A percentile compares a stretch with the other conserved stretches of the same genome.
phyloP scores from a whole-genome alignment of 257 asterid genomes.

The Nicotiana sylvestris region DNA sequence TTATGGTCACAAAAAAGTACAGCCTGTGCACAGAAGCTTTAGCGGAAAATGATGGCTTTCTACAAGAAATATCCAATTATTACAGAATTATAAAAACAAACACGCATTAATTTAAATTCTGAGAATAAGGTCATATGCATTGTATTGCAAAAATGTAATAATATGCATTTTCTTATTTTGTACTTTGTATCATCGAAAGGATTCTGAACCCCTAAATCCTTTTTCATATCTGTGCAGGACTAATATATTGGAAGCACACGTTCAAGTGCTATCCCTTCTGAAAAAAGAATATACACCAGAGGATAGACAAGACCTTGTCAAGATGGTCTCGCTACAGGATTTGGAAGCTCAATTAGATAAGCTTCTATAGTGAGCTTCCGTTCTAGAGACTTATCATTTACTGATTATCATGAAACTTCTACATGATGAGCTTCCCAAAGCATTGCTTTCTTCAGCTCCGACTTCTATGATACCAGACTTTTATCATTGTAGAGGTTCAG shows the following conservation, averaged over 20 bases:
- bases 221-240: conserved; percentile 50
- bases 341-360: conserved; percentile 77
- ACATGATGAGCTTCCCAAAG: neutral
- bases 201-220: neutral
- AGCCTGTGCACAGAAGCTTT: conserved; percentile 2
- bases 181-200: neutral
- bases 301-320: conserved; percentile 50
- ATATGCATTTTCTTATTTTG: neutral
- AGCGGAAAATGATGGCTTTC: neutral
- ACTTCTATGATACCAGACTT: neutral
- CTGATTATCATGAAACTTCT: neutral
- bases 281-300: conserved; percentile 72
- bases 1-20: neutral
- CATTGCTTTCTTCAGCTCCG: neutral
- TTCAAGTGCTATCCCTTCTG: conserved; percentile 70
- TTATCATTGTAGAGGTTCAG: neutral
- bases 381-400: neutral
- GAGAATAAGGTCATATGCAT: neutral
- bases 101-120: neutral
- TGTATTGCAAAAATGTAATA: neutral
- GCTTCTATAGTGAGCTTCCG: conserved; percentile 30
- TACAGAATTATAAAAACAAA: neutral
- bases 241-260: conserved; percentile 84
- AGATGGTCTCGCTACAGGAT: conserved; percentile 56
- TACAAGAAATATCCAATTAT: neutral